A percentile compares a stretch with the other conserved stretches of the same genome.
Conservation (phyloP, 2,329 filamentous ascomycete genomes). For the Hypoxylon sp. region DNA sequence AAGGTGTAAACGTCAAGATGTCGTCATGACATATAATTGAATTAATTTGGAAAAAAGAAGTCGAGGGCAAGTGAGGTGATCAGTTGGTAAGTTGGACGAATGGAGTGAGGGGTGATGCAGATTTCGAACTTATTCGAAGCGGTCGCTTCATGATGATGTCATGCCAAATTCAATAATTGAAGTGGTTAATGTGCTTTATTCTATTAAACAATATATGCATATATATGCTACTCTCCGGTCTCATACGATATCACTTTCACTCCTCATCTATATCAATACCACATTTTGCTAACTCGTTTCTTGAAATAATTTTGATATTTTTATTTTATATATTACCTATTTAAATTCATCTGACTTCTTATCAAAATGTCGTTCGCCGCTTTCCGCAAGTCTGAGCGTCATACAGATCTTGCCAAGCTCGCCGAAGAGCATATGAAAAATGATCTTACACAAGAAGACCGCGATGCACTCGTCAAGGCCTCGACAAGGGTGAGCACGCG, state of each 20-base stretch:
- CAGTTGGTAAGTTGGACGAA: neutral
- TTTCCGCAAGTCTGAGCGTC: constrained; percentile 55
- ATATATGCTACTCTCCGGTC: neutral
- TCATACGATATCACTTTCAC: neutral
- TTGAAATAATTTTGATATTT: neutral
- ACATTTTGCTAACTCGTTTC: neutral
- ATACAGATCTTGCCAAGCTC: constrained; percentile 67
- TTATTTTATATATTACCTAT: neutral
- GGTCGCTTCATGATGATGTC: neutral
- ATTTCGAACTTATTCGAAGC: neutral
- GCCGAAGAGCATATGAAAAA: constrained; percentile 72
- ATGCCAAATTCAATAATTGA: neutral
- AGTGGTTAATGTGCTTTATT: neutral
- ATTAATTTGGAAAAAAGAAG: neutral
- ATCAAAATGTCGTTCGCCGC: constrained; percentile 53
- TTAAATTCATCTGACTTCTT: neutral
- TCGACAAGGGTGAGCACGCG: constrained; percentile 68
- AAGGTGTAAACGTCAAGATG: no score
- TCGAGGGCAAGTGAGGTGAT: neutral
- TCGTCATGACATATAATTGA: neutral
- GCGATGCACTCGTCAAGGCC: constrained; percentile 69
- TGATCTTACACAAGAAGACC: constrained; percentile 69
- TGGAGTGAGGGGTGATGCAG: neutral
- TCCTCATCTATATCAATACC: neutral
- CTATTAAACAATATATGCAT: neutral